A percentile compares a stretch with the other conserved stretches of the same genome.
These are phyloP conservation scores for Flaveria robusta DNA, from an alignment of 129 eudicot genomes.

Conservation along the genomic window DNA sequence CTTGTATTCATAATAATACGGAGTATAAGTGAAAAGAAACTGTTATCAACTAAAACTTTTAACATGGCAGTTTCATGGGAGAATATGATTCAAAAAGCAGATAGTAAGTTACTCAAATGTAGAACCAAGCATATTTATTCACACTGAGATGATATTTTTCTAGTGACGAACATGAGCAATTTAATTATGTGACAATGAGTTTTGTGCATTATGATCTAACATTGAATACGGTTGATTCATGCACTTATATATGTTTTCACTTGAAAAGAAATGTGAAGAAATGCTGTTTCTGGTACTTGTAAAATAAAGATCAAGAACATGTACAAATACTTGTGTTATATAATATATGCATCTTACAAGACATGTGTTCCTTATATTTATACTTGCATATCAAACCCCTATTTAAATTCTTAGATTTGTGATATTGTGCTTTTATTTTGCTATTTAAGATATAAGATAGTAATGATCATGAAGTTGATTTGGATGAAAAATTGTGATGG, in stretches of 20 bases:
- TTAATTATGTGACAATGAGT: not conserved
- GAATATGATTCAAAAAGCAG: constrained; percentile 7
- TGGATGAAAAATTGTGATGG: constrained; percentile 26
- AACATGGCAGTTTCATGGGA: not conserved
- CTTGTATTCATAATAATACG: not conserved
- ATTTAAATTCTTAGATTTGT: constrained; percentile 2
- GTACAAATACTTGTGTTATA: not conserved
- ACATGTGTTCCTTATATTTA: constrained; percentile 1
- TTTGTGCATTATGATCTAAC: not conserved
- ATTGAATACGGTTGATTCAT: not conserved
- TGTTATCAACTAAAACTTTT: not conserved
- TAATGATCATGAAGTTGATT: constrained; percentile 7
- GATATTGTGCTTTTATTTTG: constrained; percentile 18
- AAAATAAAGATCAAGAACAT: constrained; percentile 5
- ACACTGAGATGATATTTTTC: not conserved
- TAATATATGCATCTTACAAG: not conserved
- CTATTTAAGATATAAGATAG: constrained; percentile 2
- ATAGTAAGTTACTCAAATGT: not conserved
- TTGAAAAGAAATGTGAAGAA: not conserved
- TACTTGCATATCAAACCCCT: constrained; percentile 12
- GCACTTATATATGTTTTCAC: not conserved
- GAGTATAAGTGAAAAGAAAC: not conserved
- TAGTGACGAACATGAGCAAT: not conserved
- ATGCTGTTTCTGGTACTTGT: not conserved
- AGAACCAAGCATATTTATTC: constrained; percentile 3